These are phyloP conservation scores for Aspergillus sp. DNA, from an alignment of 2,329 filamentous ascomycete species.

Conservation along the genomic window DNA sequence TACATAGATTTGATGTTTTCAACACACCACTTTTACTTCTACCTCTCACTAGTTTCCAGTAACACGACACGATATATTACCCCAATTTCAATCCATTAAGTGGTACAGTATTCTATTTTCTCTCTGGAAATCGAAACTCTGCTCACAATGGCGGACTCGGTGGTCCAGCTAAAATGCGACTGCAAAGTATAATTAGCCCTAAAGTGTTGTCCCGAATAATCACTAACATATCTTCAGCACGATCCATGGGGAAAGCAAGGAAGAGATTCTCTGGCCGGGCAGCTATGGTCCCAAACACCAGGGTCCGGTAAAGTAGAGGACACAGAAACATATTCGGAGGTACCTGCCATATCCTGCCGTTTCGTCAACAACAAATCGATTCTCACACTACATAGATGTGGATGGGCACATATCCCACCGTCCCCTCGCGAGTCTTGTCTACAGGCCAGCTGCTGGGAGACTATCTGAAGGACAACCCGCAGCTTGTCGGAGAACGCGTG, in stretches of 20 bases:
- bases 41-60: too few relatives aligned
- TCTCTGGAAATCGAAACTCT: not conserved
- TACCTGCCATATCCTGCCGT: conserved; percentile 18
- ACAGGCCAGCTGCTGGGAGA: conserved; percentile 64
- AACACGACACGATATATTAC: too few relatives aligned
- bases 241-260: conserved; percentile 72
- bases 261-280: conserved; percentile 62
- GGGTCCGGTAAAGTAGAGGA: conserved; percentile 64
- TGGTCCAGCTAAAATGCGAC: conserved; percentile 54
- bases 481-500: conserved; percentile 62
- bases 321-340: conserved; percentile 61
- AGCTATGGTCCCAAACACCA: conserved; percentile 63
- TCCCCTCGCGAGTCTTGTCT: conserved; percentile 62
- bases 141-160: conserved; percentile 45
- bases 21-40: not conserved
- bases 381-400: conserved; percentile 51
- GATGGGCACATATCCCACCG: conserved; percentile 73
- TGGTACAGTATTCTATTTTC: not conserved
- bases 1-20: not conserved
- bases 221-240: conserved; percentile 39
- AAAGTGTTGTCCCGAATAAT: conserved; percentile 51
- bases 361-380: not conserved
- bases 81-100: not conserved
- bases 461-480: conserved; percentile 61
- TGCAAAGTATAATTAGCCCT: conserved; percentile 47